Conservation (phyloP, 371 early-diverging fungal species). For the Lichtheimia ornata region DNA sequence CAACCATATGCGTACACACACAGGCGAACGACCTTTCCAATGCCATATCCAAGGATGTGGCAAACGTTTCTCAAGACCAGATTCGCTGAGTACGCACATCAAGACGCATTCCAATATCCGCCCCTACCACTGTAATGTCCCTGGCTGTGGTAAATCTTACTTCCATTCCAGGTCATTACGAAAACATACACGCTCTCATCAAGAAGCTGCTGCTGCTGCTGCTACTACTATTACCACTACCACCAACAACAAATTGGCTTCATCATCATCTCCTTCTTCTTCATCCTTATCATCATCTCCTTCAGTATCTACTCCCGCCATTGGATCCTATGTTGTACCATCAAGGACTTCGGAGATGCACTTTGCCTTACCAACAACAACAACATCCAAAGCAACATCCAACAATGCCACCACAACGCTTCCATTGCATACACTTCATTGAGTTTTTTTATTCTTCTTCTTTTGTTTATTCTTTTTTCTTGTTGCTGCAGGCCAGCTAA, state of each 20-base stretch:
- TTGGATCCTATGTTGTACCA: too few relatives aligned
- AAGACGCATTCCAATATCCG: conserved; percentile 83
- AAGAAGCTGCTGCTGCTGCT: conserved; percentile 3
- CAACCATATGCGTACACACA: conserved; percentile 88
- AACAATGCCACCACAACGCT: too few relatives aligned
- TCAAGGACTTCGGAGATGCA: too few relatives aligned
- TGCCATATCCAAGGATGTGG: conserved; percentile 59
- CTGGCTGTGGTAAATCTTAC: conserved; percentile 25
- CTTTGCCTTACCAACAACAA: too few relatives aligned
- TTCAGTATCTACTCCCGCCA: too few relatives aligned
- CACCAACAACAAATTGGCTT: background rate
- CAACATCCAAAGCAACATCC: too few relatives aligned
- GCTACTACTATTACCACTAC: background rate
- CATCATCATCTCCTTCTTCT: too few relatives aligned
- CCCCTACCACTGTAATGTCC: conserved; percentile 39
- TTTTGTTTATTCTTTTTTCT: too few relatives aligned
- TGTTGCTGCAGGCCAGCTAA: too few relatives aligned
- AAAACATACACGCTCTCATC: conserved; percentile 24
- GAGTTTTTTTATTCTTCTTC: too few relatives aligned
- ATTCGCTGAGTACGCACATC: conserved; percentile 85
- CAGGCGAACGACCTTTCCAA: conserved; percentile 77
- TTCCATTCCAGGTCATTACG: conserved; percentile 26
- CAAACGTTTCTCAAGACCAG: conserved; percentile 86
- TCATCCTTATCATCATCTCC: too few relatives aligned
- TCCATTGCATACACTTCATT: too few relatives aligned